Conservation (phyloP, 192 early-diverging fungal genomes). For the Phlyctochytrium arcticum region DNA sequence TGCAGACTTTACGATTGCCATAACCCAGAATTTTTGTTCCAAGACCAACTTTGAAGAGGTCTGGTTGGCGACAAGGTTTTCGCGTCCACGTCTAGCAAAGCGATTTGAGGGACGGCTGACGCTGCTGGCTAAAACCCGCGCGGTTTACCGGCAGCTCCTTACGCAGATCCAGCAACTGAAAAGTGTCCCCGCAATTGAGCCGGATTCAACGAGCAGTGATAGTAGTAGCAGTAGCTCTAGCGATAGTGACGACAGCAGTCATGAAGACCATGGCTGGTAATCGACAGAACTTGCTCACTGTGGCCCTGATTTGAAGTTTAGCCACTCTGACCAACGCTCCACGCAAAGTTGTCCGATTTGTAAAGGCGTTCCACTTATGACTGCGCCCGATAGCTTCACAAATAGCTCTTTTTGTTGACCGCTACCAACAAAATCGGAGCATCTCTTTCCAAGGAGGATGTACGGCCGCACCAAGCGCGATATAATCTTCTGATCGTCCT, state of each 20-base stretch:
- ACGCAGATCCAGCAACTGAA: background rate
- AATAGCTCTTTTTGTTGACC: no score
- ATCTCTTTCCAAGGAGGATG: no score
- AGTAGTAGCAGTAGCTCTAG: background rate
- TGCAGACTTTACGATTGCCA: slow-evolving; percentile 66
- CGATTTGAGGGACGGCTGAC: slow-evolving; percentile 16
- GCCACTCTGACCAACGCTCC: background rate
- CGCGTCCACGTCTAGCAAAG: slow-evolving; percentile 32
- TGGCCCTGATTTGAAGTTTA: no score
- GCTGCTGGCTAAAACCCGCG: background rate
- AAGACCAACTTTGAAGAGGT: slow-evolving; percentile 63
- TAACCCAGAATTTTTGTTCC: slow-evolving; percentile 79
- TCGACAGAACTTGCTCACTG: no score
- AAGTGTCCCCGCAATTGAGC: background rate
- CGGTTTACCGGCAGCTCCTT: background rate
- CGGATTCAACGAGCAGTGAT: background rate
- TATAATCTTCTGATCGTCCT: no score
- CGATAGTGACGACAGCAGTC: background rate
- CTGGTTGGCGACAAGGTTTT: slow-evolving; percentile 56
- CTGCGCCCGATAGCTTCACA: no score
- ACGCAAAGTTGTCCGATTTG: background rate
- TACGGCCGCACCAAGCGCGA: no score
- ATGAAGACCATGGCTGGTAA: no score
- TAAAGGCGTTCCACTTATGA: background rate
- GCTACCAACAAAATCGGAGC: no score